A percentile compares a stretch with the other conserved stretches of the same genome.
These are phyloP conservation scores for Apocynum venetum DNA, from an alignment of 257 asterid species.

Conservation along the genomic window DNA sequence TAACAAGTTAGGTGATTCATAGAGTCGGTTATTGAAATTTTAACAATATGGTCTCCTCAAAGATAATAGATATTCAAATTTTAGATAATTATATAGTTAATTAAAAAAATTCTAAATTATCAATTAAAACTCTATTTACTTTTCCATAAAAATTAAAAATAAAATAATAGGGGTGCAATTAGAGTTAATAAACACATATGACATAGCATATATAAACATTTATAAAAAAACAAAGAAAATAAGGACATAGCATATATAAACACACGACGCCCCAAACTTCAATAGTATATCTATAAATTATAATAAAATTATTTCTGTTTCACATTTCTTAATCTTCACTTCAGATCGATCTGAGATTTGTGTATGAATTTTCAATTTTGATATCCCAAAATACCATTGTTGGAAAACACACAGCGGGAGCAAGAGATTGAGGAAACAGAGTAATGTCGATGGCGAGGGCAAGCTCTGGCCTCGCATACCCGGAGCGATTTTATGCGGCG, in stretches of 20 bases:
- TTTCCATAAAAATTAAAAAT: too few species aligned
- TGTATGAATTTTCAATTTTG: neutral
- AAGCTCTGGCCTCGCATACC: slow-evolving; percentile 85
- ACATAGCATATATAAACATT: too few species aligned
- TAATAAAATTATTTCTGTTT: neutral
- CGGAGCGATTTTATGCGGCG: slow-evolving; percentile 91
- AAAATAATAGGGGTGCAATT: too few species aligned
- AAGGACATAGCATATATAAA: neutral
- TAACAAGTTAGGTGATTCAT: too few species aligned
- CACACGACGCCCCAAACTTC: neutral
- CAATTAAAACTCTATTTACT: too few species aligned
- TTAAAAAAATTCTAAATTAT: too few species aligned
- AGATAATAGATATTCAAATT: too few species aligned
- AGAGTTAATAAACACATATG: too few species aligned
- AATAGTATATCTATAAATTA: neutral
- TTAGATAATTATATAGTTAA: too few species aligned
- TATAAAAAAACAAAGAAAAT: too few species aligned
- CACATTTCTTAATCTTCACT: neutral
- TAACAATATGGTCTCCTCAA: too few species aligned
- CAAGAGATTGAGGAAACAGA: slow-evolving; percentile 8
- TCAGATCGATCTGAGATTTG: slow-evolving; percentile 1
- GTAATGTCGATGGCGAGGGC: slow-evolving; percentile 51
- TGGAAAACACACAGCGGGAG: neutral
- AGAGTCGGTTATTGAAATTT: too few species aligned
- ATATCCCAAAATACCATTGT: neutral